These are phyloP conservation scores for Oropetium thomaeum DNA, from an alignment of 176 grass and related monocot genomes.

Conservation along the genomic window DNA sequence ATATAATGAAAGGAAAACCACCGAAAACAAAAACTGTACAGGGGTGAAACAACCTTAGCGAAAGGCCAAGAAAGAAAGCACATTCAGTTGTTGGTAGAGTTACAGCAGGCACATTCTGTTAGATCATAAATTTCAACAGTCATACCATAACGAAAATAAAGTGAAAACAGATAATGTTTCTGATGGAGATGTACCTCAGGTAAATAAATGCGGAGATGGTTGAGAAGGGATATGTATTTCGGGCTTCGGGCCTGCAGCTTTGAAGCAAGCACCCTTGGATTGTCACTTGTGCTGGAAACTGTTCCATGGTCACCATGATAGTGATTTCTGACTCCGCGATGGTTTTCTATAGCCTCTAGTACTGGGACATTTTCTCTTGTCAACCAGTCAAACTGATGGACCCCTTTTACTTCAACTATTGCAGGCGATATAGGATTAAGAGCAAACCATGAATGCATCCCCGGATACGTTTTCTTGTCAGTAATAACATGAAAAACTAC, in stretches of 20 bases:
- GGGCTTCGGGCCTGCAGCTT: constrained; percentile 92
- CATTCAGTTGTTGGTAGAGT: not conserved
- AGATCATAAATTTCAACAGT: not conserved
- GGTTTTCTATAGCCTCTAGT: constrained; percentile 88
- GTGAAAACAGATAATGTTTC: constrained; percentile 7
- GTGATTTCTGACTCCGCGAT: constrained; percentile 75
- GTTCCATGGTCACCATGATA: constrained; percentile 84
- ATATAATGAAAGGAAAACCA: too few species aligned
- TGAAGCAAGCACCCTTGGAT: constrained; percentile 84
- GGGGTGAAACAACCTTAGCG: too few species aligned
- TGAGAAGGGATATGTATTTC: constrained; percentile 91
- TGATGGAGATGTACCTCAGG: constrained; percentile 69
- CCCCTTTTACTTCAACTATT: constrained; percentile 90
- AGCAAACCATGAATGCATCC: constrained; percentile 98
- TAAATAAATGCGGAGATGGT: constrained; percentile 95
- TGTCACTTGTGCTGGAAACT: constrained; percentile 57
- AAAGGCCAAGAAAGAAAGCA: too few species aligned
- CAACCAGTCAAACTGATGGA: constrained; percentile 95
- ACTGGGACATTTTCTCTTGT: constrained; percentile 94
- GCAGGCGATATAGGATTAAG: constrained; percentile 82
- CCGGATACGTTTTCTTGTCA: constrained; percentile 94
- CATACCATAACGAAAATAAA: constrained; percentile 11
- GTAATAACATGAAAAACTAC: constrained; percentile 92
- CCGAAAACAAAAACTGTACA: too few species aligned
- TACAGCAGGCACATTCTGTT: not conserved